Evolutionary conservation across 257 asterid genomes (phyloP).

Genomic region (Eucommia ulmoides): DNA sequence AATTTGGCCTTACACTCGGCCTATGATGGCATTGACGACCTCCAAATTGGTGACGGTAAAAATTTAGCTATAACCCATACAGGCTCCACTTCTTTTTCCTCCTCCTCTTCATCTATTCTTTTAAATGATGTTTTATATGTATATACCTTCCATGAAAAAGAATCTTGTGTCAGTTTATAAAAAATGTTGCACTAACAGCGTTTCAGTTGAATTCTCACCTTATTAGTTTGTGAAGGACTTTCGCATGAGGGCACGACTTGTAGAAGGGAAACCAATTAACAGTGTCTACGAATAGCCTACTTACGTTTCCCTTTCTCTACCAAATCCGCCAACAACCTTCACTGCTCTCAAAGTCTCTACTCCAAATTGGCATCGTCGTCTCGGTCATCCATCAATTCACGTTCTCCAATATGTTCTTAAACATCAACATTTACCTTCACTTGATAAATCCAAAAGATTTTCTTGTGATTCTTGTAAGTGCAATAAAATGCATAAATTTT

Average conservation of each 20-base stretch:
- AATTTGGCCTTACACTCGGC: background rate
- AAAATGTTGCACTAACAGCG: background rate
- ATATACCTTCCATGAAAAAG: background rate
- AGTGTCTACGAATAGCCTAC: background rate
- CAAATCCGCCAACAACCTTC: background rate
- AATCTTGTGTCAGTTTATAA: background rate
- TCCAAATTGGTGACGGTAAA: background rate
- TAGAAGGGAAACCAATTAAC: background rate
- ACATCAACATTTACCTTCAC: background rate
- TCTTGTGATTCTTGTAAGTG: background rate
- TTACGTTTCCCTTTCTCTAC: background rate
- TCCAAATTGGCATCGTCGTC: background rate
- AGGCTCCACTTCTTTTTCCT: background rate
- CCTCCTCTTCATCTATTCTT: background rate
- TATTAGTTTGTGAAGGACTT: background rate
- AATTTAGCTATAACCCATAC: background rate
- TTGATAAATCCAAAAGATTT: background rate
- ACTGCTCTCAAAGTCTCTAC: background rate
- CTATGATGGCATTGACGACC: background rate
- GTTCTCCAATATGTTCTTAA: background rate
- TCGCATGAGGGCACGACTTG: background rate
- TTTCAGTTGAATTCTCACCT: background rate
- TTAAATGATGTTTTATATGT: background rate
- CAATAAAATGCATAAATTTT: constrained; percentile 3
- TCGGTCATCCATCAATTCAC: constrained; percentile 6